A percentile compares a stretch with the other conserved stretches of the same genome.
These are phyloP conservation scores for Gentiana straminea DNA, from an alignment of 257 asterid species.

Conservation along the genomic window DNA sequence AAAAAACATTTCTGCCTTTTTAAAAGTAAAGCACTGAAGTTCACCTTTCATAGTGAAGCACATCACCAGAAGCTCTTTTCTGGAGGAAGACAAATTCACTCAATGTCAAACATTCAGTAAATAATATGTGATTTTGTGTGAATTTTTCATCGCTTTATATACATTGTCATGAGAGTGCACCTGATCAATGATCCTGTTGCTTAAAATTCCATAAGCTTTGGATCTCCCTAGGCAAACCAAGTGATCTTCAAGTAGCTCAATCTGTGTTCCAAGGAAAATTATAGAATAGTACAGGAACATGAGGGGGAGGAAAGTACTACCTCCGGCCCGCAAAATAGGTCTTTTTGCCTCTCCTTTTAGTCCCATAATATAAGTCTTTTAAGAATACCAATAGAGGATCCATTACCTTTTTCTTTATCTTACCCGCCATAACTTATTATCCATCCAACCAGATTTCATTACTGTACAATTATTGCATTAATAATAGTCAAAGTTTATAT, in stretches of 20 bases:
- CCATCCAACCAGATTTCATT: too few species aligned
- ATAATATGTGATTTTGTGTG: conserved; percentile 2
- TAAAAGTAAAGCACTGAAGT: conserved; percentile 9
- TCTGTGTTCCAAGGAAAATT: conserved; percentile 29
- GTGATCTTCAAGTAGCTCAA: conserved; percentile 51
- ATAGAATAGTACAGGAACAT: too few species aligned
- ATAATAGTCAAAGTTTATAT: too few species aligned
- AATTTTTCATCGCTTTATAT: background rate
- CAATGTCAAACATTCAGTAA: conserved; percentile 14
- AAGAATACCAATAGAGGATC: too few species aligned
- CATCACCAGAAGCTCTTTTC: conserved; percentile 30
- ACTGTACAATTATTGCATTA: too few species aligned
- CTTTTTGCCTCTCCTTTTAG: too few species aligned
- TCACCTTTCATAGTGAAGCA: conserved; percentile 50
- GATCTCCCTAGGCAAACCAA: conserved; percentile 47
- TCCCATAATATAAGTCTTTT: too few species aligned
- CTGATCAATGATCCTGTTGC: conserved; percentile 42
- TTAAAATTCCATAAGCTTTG: conserved; percentile 47
- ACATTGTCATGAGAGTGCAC: conserved; percentile 27
- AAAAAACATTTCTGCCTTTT: background rate
- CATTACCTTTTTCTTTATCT: too few species aligned
- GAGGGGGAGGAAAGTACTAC: too few species aligned
- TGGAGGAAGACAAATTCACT: conserved; percentile 33
- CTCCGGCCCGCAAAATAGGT: too few species aligned
- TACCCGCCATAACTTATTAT: too few species aligned